Conservation (phyloP, 805 yeast species). For the Yarrowia keelungensis region DNA sequence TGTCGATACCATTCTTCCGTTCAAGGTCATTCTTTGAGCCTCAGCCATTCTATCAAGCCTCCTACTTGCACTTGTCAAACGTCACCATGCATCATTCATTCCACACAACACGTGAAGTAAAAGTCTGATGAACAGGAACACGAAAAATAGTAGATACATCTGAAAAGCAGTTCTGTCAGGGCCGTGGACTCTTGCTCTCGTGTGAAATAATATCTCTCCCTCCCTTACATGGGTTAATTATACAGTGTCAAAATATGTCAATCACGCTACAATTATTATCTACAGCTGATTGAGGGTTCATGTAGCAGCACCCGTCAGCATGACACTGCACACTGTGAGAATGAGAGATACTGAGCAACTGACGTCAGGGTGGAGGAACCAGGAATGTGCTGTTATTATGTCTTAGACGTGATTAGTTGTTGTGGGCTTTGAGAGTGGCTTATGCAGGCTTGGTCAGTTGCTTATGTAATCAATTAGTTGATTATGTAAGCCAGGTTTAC, state of each 20-base stretch:
- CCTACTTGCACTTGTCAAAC: background rate
- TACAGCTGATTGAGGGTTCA: background rate
- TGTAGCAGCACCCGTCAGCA: conserved; percentile 10
- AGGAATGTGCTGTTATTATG: background rate
- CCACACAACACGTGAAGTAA: background rate
- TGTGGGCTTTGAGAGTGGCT: too few relatives aligned
- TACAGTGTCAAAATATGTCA: conserved; percentile 12
- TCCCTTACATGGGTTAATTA: background rate
- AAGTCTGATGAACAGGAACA: background rate
- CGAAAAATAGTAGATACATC: background rate
- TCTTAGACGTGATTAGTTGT: too few relatives aligned
- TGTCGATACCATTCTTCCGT: too few relatives aligned
- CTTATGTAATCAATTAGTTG: too few relatives aligned
- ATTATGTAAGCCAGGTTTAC: too few relatives aligned
- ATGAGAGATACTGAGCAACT: background rate
- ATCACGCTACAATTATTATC: background rate
- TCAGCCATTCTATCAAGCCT: too few relatives aligned
- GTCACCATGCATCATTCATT: conserved; percentile 6
- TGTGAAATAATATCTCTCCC: background rate
- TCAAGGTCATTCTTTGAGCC: too few relatives aligned
- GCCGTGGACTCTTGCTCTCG: too few relatives aligned
- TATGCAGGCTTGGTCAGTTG: too few relatives aligned
- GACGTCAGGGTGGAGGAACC: background rate
- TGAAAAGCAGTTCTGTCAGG: too few relatives aligned
- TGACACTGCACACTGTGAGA: conserved; percentile 7